phyloP scores from a whole-genome alignment of 73 alveolate genomes.

The Paramecium tetraurelia region DNA sequence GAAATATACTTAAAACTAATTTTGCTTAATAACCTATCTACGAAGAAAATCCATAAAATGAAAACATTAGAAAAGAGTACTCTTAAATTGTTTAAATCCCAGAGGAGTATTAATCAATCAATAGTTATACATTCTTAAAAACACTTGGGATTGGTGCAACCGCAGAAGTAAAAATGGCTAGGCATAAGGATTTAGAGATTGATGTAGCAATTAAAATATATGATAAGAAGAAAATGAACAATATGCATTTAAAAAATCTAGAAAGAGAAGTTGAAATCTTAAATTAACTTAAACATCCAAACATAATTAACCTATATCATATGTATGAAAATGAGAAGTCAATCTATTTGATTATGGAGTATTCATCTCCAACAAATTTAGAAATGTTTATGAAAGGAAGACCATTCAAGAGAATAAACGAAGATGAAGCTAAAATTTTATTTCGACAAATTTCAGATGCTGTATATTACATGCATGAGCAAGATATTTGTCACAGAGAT shows the following conservation, averaged over 20 bases:
- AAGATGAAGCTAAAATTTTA: conserved; percentile 73
- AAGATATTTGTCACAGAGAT: conserved; percentile 77
- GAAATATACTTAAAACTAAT: conserved; percentile 39
- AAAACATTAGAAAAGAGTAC: conserved; percentile 14
- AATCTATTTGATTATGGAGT: conserved; percentile 72
- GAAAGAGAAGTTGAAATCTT: conserved; percentile 61
- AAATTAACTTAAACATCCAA: conserved; percentile 41
- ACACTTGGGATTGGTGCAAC: conserved; percentile 59
- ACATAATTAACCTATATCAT: conserved; percentile 49
- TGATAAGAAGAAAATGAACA: conserved; percentile 58
- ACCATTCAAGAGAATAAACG: conserved; percentile 66
- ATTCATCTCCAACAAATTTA: conserved; percentile 66
- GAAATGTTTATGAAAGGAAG: conserved; percentile 59
- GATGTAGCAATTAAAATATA: conserved; percentile 64
- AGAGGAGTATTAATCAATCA: background rate
- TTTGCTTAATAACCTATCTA: background rate
- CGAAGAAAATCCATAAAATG: conserved; percentile 22
- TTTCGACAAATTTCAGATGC: conserved; percentile 72
- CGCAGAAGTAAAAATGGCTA: conserved; percentile 55
- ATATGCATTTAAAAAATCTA: conserved; percentile 20
- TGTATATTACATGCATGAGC: conserved; percentile 67
- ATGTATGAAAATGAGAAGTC: conserved; percentile 55
- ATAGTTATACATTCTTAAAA: conserved; percentile 18
- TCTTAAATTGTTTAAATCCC: conserved; percentile 5
- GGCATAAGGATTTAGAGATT: conserved; percentile 24